Evolutionary conservation across 306 rosid species (phyloP), one percentile per base, ranked within the genome.

Genomic region (Acmispon strigosus): DNA sequence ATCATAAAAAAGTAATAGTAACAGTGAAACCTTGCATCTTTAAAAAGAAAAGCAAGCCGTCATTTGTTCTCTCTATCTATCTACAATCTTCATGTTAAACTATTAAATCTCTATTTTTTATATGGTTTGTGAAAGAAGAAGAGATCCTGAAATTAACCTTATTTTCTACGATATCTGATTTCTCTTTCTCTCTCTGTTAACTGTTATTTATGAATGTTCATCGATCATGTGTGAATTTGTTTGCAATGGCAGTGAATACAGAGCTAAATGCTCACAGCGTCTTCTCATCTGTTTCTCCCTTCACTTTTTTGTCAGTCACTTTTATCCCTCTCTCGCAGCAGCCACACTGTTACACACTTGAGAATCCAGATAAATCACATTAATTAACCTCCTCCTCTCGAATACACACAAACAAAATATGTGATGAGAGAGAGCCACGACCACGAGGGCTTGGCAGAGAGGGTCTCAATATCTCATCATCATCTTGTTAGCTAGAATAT

Each of bases 281-380:
- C 67, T 72, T 69, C 43, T 71, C 67, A 68, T 69, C 82, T 81
- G 74, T 76, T 67, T n/a, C n/a, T n/a, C n/a, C n/a, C n/a, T n/a
- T n/a, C n/a, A n/a, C n/a, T n/a, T n/a, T 73, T 75, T 77, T 77
- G 87, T 74, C 79, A 74, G 82, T 67, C 50, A 59, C 78, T 76
- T 69, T 58, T 53, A 39, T 67, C 55, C 3, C 43, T 49, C 43
- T 49, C 59, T 50, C 39, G 6, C 62, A 68, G 63, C 66, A 57
- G 55, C 65, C 75, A 73, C 74, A 82, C 83, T 75, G 76, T 68
- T 74, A 37, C 59, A 13, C 70, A 69, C 58, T 41, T 50, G 67
- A 53, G 84, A 81, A 73, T 70, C 73, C 76, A 67, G 32, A 27
- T 27, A 27, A 27, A 27, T 27, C 50, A 78, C 68, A 64, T 61